Conservation (phyloP, 306 rosid genomes). For the Mucuna pruriens region DNA sequence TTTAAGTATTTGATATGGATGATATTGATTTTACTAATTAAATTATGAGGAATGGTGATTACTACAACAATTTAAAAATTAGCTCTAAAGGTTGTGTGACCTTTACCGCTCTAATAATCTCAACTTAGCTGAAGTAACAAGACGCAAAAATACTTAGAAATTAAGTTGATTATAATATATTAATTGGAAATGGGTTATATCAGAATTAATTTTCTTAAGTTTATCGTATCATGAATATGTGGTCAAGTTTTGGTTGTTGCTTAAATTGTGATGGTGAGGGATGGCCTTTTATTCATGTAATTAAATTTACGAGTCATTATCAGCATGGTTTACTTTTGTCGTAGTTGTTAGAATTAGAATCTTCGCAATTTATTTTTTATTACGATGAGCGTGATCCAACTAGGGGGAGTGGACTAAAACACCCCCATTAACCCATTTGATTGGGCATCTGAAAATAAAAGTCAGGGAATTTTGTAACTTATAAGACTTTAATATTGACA, state of each 20-base stretch:
- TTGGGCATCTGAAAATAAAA: background rate
- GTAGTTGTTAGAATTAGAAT: background rate
- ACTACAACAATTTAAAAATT: background rate
- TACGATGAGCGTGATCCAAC: background rate
- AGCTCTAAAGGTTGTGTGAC: background rate
- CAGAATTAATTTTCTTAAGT: background rate
- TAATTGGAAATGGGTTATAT: background rate
- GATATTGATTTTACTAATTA: background rate
- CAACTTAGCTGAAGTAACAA: background rate
- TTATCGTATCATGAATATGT: background rate
- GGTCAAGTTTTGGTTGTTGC: background rate
- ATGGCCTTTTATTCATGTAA: background rate
- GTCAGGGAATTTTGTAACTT: constrained; percentile 16
- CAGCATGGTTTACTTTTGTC: background rate
- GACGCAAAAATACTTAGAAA: background rate
- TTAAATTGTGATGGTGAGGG: background rate
- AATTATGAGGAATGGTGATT: background rate
- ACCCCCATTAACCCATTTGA: background rate
- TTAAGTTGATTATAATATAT: background rate
- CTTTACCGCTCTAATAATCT: background rate
- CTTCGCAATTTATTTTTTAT: background rate
- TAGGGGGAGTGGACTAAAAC: background rate
- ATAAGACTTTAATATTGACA: background rate
- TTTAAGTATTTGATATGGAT: too few species aligned
- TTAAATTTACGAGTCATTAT: background rate